Base-by-base conservation (phyloP, 805 yeast species). In the Metschnikowia anglica region DNA sequence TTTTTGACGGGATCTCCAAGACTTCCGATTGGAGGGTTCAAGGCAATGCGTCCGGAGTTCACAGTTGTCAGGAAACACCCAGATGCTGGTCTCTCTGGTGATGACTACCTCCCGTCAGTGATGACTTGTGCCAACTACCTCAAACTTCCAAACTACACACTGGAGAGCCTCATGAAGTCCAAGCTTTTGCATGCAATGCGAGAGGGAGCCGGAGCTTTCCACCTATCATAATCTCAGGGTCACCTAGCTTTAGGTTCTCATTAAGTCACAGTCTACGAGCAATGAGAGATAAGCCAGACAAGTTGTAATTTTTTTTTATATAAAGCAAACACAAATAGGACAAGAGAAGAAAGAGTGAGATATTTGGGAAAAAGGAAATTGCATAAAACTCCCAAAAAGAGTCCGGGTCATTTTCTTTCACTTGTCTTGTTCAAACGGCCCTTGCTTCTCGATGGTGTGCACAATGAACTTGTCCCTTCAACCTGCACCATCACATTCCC, bases 61-160 rank as follows among this genome's bases (percentile, higher is more conserved):
- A 91, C 98, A 0, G 89, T 93, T 26, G 98, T 93, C 2, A 66
- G 88, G 47, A 89, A 88, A 58, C 81, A 76, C 44, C 75, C 83
- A n/a, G 98, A 91, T 39, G 81, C 76, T 35, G 84, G 81, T 0
- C 59, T 77, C 19, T 63, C 66, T 10, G 76, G 86, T 4, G 96
- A 91, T 62, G 88, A 82, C 47, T 89, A 84, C 57, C 70, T 93
- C 43, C 98, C 99, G 2, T 88, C 96, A 65, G 99, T 93, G 2
- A 91, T 91, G 99, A 91, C 99, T 0, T 91, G 99, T 70, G 97
- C 95, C 3, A 91, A 91, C 60, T 93, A 91, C 59, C 72, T 91
- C 52, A 91, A 91, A 61, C 67, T 93, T 16, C 98, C 99, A 4
- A 78, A 85, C 49, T 93, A 91, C 59, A 75, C 88, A 3, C 67